These are phyloP conservation scores for Linum usitatissimum DNA, from an alignment of 345 rosid species.

Conservation along the genomic window DNA sequence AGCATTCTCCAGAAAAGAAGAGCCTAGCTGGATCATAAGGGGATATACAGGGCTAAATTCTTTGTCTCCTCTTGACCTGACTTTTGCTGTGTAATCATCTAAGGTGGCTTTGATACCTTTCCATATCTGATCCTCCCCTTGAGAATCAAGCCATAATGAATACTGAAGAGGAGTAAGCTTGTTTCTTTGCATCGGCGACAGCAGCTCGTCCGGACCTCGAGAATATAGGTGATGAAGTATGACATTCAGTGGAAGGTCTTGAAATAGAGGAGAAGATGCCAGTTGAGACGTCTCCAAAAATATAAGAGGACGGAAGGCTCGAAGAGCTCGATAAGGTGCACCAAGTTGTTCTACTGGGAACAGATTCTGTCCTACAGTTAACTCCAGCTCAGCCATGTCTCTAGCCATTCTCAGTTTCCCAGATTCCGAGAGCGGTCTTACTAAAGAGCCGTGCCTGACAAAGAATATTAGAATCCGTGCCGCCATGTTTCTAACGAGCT, in stretches of 20 bases:
- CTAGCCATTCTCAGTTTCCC: conserved; percentile 94
- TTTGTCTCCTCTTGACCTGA: conserved; percentile 87
- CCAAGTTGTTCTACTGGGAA: conserved; percentile 98
- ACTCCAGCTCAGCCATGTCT: conserved; percentile 99
- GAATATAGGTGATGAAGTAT: conserved; percentile 88
- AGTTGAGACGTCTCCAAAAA: conserved; percentile 88
- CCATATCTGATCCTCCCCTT: conserved; percentile 97
- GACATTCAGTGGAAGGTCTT: conserved; percentile 78
- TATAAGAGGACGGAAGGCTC: conserved; percentile 85
- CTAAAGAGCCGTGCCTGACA: conserved; percentile 83
- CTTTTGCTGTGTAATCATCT: conserved; percentile 77
- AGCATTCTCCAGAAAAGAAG: conserved; percentile 43
- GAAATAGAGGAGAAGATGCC: conserved; percentile 73
- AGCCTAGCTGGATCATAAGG: conserved; percentile 80
- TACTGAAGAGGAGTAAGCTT: conserved; percentile 69
- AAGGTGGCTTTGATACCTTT: conserved; percentile 89
- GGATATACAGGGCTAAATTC: conserved; percentile 96
- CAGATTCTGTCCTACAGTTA: conserved; percentile 85
- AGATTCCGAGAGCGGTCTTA: conserved; percentile 93
- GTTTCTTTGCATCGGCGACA: conserved; percentile 82
- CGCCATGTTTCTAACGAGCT: conserved; percentile 78
- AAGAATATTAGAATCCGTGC: conserved; percentile 79
- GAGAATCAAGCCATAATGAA: conserved; percentile 92
- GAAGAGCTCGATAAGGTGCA: conserved; percentile 83
- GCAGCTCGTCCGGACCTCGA: conserved; percentile 84